These are phyloP conservation scores for Pachyrhizus erosus DNA, from an alignment of 306 rosid species.

Conservation along the genomic window DNA sequence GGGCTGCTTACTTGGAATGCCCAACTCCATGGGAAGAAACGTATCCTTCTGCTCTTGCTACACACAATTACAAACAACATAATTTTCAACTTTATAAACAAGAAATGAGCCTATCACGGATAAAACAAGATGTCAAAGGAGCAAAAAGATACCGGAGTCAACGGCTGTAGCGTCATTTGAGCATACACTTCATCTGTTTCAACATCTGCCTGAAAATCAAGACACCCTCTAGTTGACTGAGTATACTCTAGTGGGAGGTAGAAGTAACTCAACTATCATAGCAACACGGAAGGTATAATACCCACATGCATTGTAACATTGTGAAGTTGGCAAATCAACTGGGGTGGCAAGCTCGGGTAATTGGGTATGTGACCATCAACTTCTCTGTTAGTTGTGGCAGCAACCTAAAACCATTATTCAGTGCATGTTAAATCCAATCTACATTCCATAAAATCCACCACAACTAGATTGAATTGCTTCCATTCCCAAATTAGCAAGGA, in stretches of 20 bases:
- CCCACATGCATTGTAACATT: slow-evolving; percentile 96
- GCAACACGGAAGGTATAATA: slow-evolving; percentile 40
- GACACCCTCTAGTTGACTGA: slow-evolving; percentile 36
- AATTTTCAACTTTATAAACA: slow-evolving; percentile 22
- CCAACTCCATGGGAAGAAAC: slow-evolving; percentile 92
- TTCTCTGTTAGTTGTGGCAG: slow-evolving; percentile 93
- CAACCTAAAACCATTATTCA: slow-evolving; percentile 59
- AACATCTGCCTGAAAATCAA: slow-evolving; percentile 85
- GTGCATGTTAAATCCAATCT: slow-evolving; percentile 33
- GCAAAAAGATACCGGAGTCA: slow-evolving; percentile 66
- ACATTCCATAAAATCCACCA: slow-evolving; percentile 17
- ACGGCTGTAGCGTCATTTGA: slow-evolving; percentile 89
- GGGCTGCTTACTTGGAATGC: slow-evolving; percentile 94
- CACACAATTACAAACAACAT: slow-evolving; percentile 24
- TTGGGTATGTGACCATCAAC: slow-evolving; percentile 90
- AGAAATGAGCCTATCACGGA: not conserved
- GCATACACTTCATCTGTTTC: slow-evolving; percentile 98
- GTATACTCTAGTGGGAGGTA: slow-evolving; percentile 24
- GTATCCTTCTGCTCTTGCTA: slow-evolving; percentile 97
- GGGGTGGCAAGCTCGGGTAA: slow-evolving; percentile 86
- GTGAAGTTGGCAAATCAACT: slow-evolving; percentile 89
- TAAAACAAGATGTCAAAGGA: slow-evolving; percentile 6
- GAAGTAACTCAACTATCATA: not conserved
- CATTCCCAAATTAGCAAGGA: slow-evolving; percentile 28
- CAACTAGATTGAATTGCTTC: slow-evolving; percentile 7